phyloP scores from a whole-genome alignment of 2,329 filamentous ascomycete genomes.

The Botryosphaeria agaves region DNA sequence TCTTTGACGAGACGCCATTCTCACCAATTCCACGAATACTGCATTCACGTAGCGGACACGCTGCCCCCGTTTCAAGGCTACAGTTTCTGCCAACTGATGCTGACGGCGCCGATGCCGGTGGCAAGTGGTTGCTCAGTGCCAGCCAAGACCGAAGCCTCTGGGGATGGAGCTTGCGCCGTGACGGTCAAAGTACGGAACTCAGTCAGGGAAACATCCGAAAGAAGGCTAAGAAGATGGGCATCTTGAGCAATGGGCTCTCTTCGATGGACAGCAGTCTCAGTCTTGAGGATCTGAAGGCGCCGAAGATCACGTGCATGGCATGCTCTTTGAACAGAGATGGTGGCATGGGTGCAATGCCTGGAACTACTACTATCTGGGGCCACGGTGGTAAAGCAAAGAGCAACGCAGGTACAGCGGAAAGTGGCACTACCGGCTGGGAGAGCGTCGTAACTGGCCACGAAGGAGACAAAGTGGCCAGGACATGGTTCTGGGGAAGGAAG shows the following conservation, averaged over 20 bases:
- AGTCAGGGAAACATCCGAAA: constrained; percentile 81
- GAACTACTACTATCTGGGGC: constrained; percentile 68
- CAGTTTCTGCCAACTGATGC: constrained; percentile 77
- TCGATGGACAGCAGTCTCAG: constrained; percentile 44
- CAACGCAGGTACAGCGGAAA: constrained; percentile 50
- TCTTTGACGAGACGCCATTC: constrained; percentile 85
- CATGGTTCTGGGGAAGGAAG: constrained; percentile 97
- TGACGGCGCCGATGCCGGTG: constrained; percentile 71
- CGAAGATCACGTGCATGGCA: constrained; percentile 81
- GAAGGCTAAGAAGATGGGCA: constrained; percentile 76
- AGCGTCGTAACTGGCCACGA: constrained; percentile 88
- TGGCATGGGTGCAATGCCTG: constrained; percentile 71
- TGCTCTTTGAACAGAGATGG: constrained; percentile 88
- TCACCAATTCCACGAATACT: constrained; percentile 71
- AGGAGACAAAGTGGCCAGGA: constrained; percentile 68
- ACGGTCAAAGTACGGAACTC: constrained; percentile 84
- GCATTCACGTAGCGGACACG: constrained; percentile 76
- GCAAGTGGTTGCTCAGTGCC: constrained; percentile 88
- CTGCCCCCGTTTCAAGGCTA: constrained; percentile 66
- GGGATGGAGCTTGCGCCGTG: constrained; percentile 88
- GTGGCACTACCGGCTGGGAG: constrained; percentile 82
- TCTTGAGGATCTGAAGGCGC: constrained; percentile 63
- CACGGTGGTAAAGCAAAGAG: constrained; percentile 47
- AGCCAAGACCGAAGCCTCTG: constrained; percentile 82
- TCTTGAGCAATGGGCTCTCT: constrained; percentile 40